Percentiles rank a stretch among this genome's conserved stretches.
Evolutionary conservation across 1,139 yeast species (phyloP).

Genomic region (Yamadazyma dushanensis): DNA sequence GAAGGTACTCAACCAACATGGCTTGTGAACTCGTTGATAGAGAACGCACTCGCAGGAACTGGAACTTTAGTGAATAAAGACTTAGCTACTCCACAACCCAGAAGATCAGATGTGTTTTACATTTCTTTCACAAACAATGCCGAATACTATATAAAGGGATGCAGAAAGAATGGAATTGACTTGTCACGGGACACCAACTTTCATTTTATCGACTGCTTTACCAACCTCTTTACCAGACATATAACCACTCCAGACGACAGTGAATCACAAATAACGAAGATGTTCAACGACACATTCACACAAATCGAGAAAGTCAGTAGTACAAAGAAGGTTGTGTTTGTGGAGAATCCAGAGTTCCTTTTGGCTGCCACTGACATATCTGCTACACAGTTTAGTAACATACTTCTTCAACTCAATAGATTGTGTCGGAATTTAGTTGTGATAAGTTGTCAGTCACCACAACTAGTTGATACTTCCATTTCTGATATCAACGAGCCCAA

Average conservation of each 20-base stretch:
- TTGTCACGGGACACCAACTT: conserved; percentile 28
- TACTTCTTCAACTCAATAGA: conserved; percentile 37
- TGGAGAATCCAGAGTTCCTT: conserved; percentile 54
- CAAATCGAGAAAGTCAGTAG: conserved; percentile 10
- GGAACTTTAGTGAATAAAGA: conserved; percentile 39
- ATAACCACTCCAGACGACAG: conserved; percentile 26
- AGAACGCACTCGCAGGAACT: conserved; percentile 44
- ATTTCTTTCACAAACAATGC: conserved; percentile 46
- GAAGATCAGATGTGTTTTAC: conserved; percentile 34
- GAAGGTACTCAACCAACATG: conserved; percentile 70
- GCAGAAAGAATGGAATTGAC: conserved; percentile 48
- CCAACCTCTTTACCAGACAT: conserved; percentile 35
- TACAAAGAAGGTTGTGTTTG: conserved; percentile 30
- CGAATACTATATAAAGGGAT: conserved; percentile 34
- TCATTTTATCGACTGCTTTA: conserved; percentile 46
- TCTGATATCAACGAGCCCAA: conserved; percentile 31
- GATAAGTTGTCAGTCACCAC: conserved; percentile 37
- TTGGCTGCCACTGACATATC: conserved; percentile 41
- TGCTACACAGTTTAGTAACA: conserved; percentile 32
- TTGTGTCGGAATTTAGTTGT: conserved; percentile 34
- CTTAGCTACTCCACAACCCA: conserved; percentile 19
- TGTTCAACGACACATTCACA: conserved; percentile 26
- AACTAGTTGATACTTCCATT: conserved; percentile 33
- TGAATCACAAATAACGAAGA: conserved; percentile 14
- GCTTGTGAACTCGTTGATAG: conserved; percentile 54